phyloP scores from a whole-genome alignment of 2,329 filamentous ascomycete species.

The Lachnellula hyalina region DNA sequence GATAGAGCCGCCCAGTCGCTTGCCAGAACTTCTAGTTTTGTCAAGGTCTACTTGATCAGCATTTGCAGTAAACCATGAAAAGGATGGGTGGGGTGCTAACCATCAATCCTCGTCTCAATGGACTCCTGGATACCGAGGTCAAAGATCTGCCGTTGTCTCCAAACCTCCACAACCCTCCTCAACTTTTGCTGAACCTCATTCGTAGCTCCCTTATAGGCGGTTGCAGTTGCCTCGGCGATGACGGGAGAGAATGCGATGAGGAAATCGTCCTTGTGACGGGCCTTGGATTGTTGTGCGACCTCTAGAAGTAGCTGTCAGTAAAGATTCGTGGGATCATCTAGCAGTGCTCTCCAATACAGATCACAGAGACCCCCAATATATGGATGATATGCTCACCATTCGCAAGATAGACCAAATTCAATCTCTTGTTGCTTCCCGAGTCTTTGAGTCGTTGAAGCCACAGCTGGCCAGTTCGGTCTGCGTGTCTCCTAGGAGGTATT shows the following conservation, averaged over 20 bases:
- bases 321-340: neutral
- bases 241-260: conserved; percentile 85
- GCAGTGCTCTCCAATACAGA: neutral
- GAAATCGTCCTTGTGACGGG: conserved; percentile 87
- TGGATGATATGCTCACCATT: conserved; percentile 61
- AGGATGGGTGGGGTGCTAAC: conserved; percentile 42
- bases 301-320: conserved; percentile 48
- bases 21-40: conserved; percentile 50
- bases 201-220: conserved; percentile 86
- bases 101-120: conserved; percentile 73
- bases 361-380: neutral
- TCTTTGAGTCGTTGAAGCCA: conserved; percentile 91
- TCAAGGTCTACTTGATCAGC: conserved; percentile 49
- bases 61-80: neutral
- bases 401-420: conserved; percentile 90
- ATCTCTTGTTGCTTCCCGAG: conserved; percentile 74
- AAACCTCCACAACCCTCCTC: conserved; percentile 86
- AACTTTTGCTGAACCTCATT: conserved; percentile 85
- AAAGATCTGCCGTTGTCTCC: conserved; percentile 83
- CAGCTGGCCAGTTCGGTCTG: conserved; percentile 83
- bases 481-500: conserved; percentile 65
- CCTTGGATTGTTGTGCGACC: conserved; percentile 93
- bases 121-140: conserved; percentile 72
- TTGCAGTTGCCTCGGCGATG: conserved; percentile 81
- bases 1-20: conserved; percentile 60